phyloP scores from a whole-genome alignment of 2,329 filamentous ascomycete species.

The Phaeosphaeriaceae sp. region DNA sequence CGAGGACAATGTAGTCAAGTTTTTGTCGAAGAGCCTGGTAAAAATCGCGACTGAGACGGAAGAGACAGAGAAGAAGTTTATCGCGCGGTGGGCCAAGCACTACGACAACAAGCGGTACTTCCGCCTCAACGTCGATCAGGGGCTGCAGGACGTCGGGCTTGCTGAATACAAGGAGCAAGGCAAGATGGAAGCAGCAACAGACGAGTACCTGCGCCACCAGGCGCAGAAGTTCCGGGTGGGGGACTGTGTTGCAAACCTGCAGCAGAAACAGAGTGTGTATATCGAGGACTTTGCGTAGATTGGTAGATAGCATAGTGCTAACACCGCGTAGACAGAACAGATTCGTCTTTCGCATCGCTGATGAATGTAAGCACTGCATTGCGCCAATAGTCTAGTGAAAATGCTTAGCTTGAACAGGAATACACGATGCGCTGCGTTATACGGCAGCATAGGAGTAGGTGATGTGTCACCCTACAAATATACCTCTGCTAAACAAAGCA shows the following conservation, averaged over 20 bases:
- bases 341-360: too few species aligned
- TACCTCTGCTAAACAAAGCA: too few species aligned
- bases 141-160: conserved; percentile 14
- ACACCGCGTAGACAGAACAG: too few species aligned
- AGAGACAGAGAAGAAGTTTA: conserved; percentile 9
- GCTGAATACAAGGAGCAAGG: conserved; percentile 15
- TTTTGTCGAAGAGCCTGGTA: conserved; percentile 1
- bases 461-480: too few species aligned
- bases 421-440: too few species aligned
- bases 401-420: too few species aligned
- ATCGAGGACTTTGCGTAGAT: conserved; percentile 14
- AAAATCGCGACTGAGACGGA: conserved; percentile 15
- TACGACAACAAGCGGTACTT: conserved; percentile 8
- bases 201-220: conserved; percentile 3
- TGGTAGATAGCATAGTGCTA: background rate
- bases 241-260: conserved; percentile 16
- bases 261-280: conserved; percentile 21
- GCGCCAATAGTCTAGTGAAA: too few species aligned
- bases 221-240: conserved; percentile 10
- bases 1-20: conserved; percentile 10
- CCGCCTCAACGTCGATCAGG: conserved; percentile 23
- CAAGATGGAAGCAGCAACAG: conserved; percentile 13
- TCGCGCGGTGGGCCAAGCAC: conserved; percentile 3
- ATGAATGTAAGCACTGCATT: too few species aligned
- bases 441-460: too few species aligned